Evolutionary conservation across 345 rosid species (phyloP).

Genomic region (Murraya koenigii): DNA sequence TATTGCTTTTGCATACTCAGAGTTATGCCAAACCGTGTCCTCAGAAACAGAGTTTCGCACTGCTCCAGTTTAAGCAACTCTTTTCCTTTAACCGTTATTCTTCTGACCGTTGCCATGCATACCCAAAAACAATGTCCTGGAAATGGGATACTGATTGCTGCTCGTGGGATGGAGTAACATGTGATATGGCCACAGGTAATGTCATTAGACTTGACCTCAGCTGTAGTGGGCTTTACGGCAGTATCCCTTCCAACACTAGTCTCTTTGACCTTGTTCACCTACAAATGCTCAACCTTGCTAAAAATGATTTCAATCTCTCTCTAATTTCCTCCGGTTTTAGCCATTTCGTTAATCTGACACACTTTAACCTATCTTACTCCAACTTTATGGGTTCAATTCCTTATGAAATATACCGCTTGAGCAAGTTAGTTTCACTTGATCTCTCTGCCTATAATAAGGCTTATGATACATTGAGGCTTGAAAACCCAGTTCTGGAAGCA

Average conservation of each 20-base stretch:
- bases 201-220: background rate
- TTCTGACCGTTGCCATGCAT: background rate
- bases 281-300: background rate
- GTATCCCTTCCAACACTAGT: background rate
- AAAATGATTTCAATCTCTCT: background rate
- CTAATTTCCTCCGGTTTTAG: background rate
- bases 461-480: no score
- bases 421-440: background rate
- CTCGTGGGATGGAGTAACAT: background rate
- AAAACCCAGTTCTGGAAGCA: no score
- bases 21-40: background rate
- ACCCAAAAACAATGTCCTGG: background rate
- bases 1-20: background rate
- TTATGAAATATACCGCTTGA: background rate
- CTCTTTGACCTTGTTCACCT: background rate
- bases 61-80: conserved; percentile 6
- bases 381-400: background rate
- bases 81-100: background rate
- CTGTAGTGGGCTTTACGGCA: background rate
- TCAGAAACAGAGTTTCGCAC: background rate
- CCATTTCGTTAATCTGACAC: background rate
- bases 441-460: background rate
- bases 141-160: background rate
- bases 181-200: background rate
- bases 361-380: background rate